Evolutionary conservation across 2,329 filamentous ascomycete species (phyloP), one percentile per base, ranked within the genome.

Genomic region (Ceratocystis colombiana): DNA sequence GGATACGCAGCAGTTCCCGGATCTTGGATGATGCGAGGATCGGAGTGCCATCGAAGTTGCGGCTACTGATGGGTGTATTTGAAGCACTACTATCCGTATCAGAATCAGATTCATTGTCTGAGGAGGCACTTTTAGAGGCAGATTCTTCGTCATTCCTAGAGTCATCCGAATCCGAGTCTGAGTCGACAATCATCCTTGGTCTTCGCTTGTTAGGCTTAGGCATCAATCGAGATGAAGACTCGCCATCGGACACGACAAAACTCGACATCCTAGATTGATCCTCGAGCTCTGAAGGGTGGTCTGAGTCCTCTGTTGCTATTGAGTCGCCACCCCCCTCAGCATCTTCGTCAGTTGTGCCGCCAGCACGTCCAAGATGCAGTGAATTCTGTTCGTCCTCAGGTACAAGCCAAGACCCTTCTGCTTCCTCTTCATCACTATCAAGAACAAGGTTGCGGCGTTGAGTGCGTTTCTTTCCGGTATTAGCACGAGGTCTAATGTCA

Each of bases 21-120:
- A 99, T 95, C 78, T 99, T 99, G 71, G 94, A 93, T 0, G 94
- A 99, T 1, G 85, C 82, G 30, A 84, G 78, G 44, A 88, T 79
- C 33, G 0, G 73, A 71, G 37, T 72, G 8, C 71, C 71, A 8
- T 71, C 72, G 1, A 72, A 69, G 4, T 20, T n/a, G 12, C 55
- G 55, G 17, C 55, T n/a, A 15, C 6, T 3, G 12, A 59, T 17
- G 15, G 55, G 8, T 6, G 15, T n/a, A 8, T 37, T 30, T 15
- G 28, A 2, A n/a, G 28, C 25, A 59, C 25, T 59, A 2, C 33
- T 30, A 8, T 57, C 53, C 6, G 53, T 74, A 41, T 74, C 73
- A 0, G 75, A 73, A 2, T 71, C 72, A 4, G 75, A 73, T 6
- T 68, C 69, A 3, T 5, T 30, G 55, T 61, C 48, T 7, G 22